Conservation (phyloP, 306 rosid genomes). For the Crataegus laevigata region DNA sequence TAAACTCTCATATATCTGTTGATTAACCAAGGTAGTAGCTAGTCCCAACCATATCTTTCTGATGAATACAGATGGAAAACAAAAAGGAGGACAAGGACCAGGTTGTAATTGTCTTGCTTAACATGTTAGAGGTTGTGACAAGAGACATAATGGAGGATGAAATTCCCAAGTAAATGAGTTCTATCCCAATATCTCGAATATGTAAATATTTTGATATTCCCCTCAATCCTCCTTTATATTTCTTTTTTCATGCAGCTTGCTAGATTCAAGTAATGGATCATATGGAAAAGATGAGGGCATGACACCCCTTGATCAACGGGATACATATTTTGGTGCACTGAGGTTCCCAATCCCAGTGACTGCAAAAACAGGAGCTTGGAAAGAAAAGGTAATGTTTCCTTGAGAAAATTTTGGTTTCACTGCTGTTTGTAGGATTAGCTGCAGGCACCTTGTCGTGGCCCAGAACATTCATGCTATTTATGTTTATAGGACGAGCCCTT, state of each 20-base stretch:
- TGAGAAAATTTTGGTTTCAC: neutral
- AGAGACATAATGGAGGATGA: conserved; percentile 89
- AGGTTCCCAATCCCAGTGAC: conserved; percentile 46
- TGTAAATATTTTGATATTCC: conserved; percentile 1
- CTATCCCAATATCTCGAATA: neutral
- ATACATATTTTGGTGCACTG: conserved; percentile 51
- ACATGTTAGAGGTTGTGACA: conserved; percentile 92
- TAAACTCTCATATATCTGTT: conserved; percentile 7
- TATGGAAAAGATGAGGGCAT: conserved; percentile 53
- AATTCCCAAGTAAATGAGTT: conserved; percentile 45
- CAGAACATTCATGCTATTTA: neutral
- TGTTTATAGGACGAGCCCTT: neutral
- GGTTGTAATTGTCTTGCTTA: conserved; percentile 84
- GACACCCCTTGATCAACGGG: conserved; percentile 62
- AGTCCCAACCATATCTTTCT: conserved; percentile 12
- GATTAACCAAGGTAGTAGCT: neutral
- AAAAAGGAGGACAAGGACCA: conserved; percentile 60
- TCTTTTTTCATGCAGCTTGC: conserved; percentile 45
- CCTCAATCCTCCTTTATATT: conserved; percentile 7
- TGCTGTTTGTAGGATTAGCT: neutral
- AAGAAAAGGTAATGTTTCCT: conserved; percentile 61
- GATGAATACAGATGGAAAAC: conserved; percentile 46
- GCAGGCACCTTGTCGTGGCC: neutral
- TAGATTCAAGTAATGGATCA: conserved; percentile 66
- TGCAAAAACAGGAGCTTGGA: conserved; percentile 71